phyloP scores from a whole-genome alignment of 495 filamentous ascomycete genomes.

The Tuber calosporum region DNA sequence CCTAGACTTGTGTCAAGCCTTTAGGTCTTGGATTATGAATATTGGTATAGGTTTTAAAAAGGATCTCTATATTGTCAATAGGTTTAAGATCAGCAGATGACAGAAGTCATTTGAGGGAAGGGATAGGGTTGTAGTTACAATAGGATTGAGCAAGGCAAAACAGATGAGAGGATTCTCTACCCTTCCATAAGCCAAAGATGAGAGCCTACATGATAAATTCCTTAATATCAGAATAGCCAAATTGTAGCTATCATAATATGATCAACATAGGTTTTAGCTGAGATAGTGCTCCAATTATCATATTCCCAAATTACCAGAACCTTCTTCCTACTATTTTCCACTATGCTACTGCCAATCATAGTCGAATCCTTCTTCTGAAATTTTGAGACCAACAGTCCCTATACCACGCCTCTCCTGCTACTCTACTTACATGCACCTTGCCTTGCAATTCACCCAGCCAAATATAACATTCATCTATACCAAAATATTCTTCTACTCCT shows the following conservation, averaged over 20 bases:
- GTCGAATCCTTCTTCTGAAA: too few relatives aligned
- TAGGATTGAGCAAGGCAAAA: not conserved
- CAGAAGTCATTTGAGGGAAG: not conserved
- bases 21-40: not conserved
- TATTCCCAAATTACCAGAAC: slow-evolving; percentile 8
- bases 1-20: not conserved
- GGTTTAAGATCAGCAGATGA: not conserved
- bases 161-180: slow-evolving; percentile 11
- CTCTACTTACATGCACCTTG: slow-evolving; percentile 6
- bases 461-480: slow-evolving; percentile 17
- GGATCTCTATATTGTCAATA: slow-evolving; percentile 8
- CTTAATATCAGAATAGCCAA: slow-evolving; percentile 9
- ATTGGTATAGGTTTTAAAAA: slow-evolving; percentile 1
- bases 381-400: slow-evolving; percentile 13
- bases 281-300: slow-evolving; percentile 16
- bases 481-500: slow-evolving; percentile 15
- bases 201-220: not conserved
- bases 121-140: slow-evolving; percentile 4
- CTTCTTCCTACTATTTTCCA: not conserved
- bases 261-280: slow-evolving; percentile 4
- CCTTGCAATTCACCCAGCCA: not conserved
- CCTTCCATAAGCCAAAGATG: slow-evolving; percentile 17
- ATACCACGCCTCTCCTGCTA: not conserved
- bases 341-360: slow-evolving; percentile 13
- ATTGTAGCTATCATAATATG: slow-evolving; percentile 5